phyloP scores from a whole-genome alignment of 192 early-diverging fungal species.

The Coemansia sp. region DNA sequence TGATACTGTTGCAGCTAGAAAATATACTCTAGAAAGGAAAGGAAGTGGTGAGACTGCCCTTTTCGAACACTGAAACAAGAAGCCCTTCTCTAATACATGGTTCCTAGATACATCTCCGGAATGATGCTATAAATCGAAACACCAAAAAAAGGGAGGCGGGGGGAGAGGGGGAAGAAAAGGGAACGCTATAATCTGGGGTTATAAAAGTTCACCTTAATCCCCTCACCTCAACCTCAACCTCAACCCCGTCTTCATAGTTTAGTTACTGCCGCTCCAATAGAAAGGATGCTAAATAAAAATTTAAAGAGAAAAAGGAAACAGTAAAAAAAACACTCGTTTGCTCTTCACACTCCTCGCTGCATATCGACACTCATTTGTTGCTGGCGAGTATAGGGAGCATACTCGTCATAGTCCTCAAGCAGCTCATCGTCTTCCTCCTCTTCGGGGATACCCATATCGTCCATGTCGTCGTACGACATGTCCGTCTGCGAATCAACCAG shows the following conservation, averaged over 20 bases:
- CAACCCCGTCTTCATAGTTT: too few species aligned
- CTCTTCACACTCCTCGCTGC: background rate
- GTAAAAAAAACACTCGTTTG: background rate
- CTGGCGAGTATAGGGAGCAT: conserved; percentile 3
- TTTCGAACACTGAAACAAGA: too few species aligned
- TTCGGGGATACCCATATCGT: conserved; percentile 22
- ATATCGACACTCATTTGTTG: background rate
- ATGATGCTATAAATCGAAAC: background rate
- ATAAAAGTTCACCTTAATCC: too few species aligned
- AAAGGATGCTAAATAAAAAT: background rate
- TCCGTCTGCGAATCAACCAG: conserved; percentile 53
- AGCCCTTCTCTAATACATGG: too few species aligned
- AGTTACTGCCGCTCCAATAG: background rate
- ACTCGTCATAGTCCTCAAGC: conserved; percentile 14
- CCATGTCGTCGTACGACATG: conserved; percentile 40
- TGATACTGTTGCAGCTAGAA: too few species aligned
- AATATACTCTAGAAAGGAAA: too few species aligned
- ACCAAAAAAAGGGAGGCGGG: too few species aligned
- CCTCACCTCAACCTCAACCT: too few species aligned
- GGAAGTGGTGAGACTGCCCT: too few species aligned
- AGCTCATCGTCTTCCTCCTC: conserved; percentile 9
- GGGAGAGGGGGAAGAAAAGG: too few species aligned
- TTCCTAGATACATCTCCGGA: too few species aligned
- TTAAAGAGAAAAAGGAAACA: background rate
- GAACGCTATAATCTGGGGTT: too few species aligned